Base-by-base conservation (phyloP, 495 filamentous ascomycete species). In the Elaphomyces granulatus region DNA sequence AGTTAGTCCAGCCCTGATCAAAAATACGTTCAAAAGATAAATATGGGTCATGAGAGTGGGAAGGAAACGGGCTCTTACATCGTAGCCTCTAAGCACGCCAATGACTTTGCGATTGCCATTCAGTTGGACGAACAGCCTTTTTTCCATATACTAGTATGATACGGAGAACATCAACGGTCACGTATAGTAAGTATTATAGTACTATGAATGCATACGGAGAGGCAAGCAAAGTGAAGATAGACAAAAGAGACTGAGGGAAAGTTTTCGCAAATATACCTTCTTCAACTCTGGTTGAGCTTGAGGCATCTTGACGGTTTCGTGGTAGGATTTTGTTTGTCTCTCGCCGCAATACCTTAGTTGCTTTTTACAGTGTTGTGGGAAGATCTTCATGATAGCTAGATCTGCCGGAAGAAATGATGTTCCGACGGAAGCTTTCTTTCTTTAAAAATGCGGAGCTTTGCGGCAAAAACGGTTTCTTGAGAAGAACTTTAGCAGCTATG, bases 221-320 rank as follows among this genome's bases (percentile, higher is more conserved):
- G n/a, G n/a, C 4, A 15, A 16, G 35, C 9, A n/a, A n/a, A n/a
- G n/a, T n/a, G n/a, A n/a, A n/a, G n/a, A n/a, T n/a, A n/a, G n/a
- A n/a, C n/a, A n/a, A n/a, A n/a, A n/a, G n/a, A n/a, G n/a, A n/a
- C n/a, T n/a, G n/a, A n/a, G n/a, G n/a, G n/a, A n/a, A n/a, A n/a
- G n/a, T n/a, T n/a, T n/a, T n/a, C n/a, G 10, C 26, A 41, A 36
- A 36, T 54, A 34, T 58, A 88, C 90, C 77, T 95, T 96, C 66
- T 98, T 96, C 45, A 98, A 77, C 63, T 98, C 92, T 45, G 90
- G 92, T 65, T 95, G 88, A 58, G 90, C 86, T 82, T 88, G 88
- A 64, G 92, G 86, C 92, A 98, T 98, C 45, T 71, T 82, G 64
- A 57, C 46, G 26, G 45, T 39, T 38, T 38, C 40, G 42, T 49